These are phyloP conservation scores for Mortierella alpina DNA, from an alignment of 192 early-diverging fungal genomes.

Conservation along the genomic window DNA sequence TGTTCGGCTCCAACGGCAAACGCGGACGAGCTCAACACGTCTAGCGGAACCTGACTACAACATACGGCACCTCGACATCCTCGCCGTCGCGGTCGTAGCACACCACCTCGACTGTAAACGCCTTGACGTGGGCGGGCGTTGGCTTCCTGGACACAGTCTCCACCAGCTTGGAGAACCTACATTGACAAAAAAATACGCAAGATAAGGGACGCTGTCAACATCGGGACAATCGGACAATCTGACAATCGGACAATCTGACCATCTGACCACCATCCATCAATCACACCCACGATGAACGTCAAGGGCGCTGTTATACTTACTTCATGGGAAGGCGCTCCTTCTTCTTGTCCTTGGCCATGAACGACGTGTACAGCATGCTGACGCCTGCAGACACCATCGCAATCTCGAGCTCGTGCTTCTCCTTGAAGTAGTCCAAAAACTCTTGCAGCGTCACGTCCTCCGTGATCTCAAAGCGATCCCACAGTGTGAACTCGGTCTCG, in stretches of 20 bases:
- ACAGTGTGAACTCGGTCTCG: conserved; percentile 88
- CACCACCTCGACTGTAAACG: conserved; percentile 88
- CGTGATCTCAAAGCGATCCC: conserved; percentile 94
- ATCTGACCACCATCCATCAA: neutral
- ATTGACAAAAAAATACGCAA: neutral
- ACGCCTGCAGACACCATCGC: conserved; percentile 94
- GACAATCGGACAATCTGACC: conserved; percentile 4
- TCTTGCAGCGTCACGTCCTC: conserved; percentile 90
- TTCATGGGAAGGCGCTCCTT: conserved; percentile 84
- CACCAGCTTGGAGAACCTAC: conserved; percentile 78
- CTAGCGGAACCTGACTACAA: conserved; percentile 43
- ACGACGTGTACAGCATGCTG: conserved; percentile 92
- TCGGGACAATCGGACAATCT: conserved; percentile 1
- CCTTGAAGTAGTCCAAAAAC: conserved; percentile 87
- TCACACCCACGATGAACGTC: neutral
- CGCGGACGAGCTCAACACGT: neutral
- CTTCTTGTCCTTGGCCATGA: conserved; percentile 87
- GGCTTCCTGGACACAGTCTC: conserved; percentile 65
- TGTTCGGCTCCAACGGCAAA: neutral
- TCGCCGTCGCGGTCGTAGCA: conserved; percentile 90
- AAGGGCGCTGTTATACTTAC: conserved; percentile 51
- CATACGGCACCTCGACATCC: conserved; percentile 81
- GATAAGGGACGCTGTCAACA: neutral
- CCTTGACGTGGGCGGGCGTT: conserved; percentile 85
- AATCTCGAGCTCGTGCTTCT: conserved; percentile 86